These are phyloP conservation scores for Aspergillus haitiensis DNA, from an alignment of 495 filamentous ascomycete species.

Conservation along the genomic window DNA sequence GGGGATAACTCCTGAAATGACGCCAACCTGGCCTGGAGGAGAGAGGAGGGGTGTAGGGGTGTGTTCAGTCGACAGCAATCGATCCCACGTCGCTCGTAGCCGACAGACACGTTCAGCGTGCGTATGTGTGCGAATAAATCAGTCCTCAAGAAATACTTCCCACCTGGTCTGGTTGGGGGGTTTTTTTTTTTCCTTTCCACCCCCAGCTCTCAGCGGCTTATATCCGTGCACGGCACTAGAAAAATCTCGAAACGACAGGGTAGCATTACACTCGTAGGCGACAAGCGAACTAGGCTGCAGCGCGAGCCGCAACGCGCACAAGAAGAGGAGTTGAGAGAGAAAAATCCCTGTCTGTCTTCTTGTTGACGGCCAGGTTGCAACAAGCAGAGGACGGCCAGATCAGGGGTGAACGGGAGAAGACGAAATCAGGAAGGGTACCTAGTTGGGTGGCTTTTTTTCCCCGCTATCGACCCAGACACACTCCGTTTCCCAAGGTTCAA, in stretches of 20 bases:
- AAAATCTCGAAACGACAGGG: conserved; percentile 22
- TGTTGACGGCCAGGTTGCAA: conserved; percentile 11
- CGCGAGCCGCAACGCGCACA: conserved; percentile 8
- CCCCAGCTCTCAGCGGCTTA: conserved; percentile 15
- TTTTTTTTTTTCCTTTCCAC: not conserved
- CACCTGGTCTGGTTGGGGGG: not conserved
- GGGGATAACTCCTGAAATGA: not conserved
- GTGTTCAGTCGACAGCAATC: no score
- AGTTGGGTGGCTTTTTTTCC: conserved; percentile 9
- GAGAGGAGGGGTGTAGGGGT: no score
- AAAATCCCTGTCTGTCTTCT: not conserved
- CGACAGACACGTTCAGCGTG: not conserved
- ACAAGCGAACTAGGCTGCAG: conserved; percentile 14
- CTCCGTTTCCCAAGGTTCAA: conserved; percentile 11
- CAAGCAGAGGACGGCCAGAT: conserved; percentile 14
- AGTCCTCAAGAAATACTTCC: not conserved
- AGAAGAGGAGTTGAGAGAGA: not conserved
- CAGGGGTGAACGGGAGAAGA: conserved; percentile 17
- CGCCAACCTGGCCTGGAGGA: not conserved
- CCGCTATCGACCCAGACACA: conserved; percentile 11
- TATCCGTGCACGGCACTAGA: conserved; percentile 19
- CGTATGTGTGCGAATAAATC: not conserved
- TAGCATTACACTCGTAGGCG: conserved; percentile 23
- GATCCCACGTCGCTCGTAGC: no score
- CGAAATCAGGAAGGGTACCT: conserved; percentile 2